These are phyloP conservation scores for Fusarium concolor DNA, from an alignment of 2,329 filamentous ascomycete species.

Conservation along the genomic window DNA sequence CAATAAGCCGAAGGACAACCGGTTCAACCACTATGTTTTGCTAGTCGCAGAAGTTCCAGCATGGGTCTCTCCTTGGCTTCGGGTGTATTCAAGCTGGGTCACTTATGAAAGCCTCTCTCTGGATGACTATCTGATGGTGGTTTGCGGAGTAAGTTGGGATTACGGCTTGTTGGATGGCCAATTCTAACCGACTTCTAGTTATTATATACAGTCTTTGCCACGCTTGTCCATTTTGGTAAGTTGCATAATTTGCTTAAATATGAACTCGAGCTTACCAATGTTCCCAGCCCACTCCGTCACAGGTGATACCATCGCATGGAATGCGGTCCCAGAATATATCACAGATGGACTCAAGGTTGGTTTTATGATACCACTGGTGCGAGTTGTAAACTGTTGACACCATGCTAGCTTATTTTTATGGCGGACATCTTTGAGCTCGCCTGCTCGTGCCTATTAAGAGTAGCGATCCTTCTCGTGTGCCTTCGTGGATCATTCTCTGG, in stretches of 20 bases:
- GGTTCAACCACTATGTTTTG: conserved; percentile 49
- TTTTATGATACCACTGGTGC: not conserved
- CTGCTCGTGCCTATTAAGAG: conserved; percentile 54
- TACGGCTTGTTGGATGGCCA: not conserved
- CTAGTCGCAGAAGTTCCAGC: conserved; percentile 54
- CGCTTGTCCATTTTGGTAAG: conserved; percentile 29
- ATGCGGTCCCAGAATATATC: conserved; percentile 6
- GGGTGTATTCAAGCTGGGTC: conserved; percentile 54
- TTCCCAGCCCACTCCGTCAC: conserved; percentile 20
- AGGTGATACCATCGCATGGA: conserved; percentile 4
- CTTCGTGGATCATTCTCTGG: conserved; percentile 52
- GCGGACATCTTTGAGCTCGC: conserved; percentile 53
- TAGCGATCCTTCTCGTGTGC: conserved; percentile 55
- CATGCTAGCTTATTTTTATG: conserved; percentile 45
- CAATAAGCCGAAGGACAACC: conserved; percentile 47
- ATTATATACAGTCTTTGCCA: conserved; percentile 42
- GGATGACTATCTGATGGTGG: conserved; percentile 56
- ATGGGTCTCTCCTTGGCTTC: conserved; percentile 49
- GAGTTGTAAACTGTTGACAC: conserved; percentile 1
- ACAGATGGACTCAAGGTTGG: conserved; percentile 34
- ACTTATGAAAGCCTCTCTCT: conserved; percentile 47
- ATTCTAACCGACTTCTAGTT: conserved; percentile 25
- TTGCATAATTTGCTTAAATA: not conserved
- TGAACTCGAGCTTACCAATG: not conserved
- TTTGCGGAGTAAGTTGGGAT: conserved; percentile 47